Evolutionary conservation across 208 protist species (phyloP).

Genomic region (Tritrichomonas foetus): DNA sequence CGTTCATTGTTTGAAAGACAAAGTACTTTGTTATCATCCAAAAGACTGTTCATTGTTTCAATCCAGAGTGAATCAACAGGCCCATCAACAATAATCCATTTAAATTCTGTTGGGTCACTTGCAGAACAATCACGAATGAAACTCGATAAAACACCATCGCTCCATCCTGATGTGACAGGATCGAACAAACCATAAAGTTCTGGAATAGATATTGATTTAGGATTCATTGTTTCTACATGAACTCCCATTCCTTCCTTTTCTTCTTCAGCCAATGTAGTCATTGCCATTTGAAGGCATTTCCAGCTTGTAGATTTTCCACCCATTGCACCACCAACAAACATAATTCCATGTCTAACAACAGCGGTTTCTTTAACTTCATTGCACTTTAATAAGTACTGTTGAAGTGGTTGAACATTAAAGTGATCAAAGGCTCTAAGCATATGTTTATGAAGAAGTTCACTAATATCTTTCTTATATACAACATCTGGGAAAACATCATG

Average conservation of each 20-base stretch:
- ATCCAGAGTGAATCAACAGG: constrained; percentile 97
- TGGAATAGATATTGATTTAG: constrained; percentile 92
- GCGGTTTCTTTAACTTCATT: constrained; percentile 82
- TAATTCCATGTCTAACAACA: constrained; percentile 88
- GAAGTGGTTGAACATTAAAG: neutral
- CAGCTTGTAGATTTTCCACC: constrained; percentile 64
- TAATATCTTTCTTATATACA: constrained; percentile 48
- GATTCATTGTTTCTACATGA: constrained; percentile 81
- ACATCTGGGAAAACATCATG: constrained; percentile 63
- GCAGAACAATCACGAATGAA: constrained; percentile 73
- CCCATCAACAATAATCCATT: constrained; percentile 96
- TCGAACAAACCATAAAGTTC: constrained; percentile 91
- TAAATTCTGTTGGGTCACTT: constrained; percentile 56
- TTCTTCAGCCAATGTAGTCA: constrained; percentile 86
- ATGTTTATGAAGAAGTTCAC: constrained; percentile 48
- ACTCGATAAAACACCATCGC: constrained; percentile 65
- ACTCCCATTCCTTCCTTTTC: constrained; percentile 70
- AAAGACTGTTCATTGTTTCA: constrained; percentile 95
- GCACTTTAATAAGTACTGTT: constrained; percentile 42
- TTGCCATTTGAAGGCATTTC: constrained; percentile 82
- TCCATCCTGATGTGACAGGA: constrained; percentile 76
- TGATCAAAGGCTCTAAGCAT: constrained; percentile 28
- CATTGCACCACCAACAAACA: constrained; percentile 87
- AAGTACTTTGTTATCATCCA: constrained; percentile 95
- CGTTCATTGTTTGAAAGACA: constrained; percentile 87